Conservation (phyloP, 805 yeast species). For the Sugiyamaella marilandica region DNA sequence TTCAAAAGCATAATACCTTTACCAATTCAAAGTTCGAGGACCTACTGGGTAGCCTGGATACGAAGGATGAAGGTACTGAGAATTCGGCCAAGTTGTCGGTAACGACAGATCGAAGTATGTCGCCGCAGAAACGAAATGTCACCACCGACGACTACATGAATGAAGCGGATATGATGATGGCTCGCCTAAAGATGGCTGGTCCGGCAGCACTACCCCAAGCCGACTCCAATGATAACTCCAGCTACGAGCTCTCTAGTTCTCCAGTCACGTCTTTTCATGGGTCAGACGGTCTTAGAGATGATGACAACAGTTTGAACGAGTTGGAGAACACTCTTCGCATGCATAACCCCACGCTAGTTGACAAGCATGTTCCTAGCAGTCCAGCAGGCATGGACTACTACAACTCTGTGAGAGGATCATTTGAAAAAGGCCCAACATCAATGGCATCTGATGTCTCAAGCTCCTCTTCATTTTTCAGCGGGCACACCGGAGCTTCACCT, state of each 20-base stretch:
- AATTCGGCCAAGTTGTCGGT: background rate
- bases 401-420: constrained; percentile 12
- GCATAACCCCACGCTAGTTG: constrained; percentile 1
- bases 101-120: background rate
- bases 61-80: constrained; percentile 7
- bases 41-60: constrained; percentile 21
- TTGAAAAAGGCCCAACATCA: constrained; percentile 6
- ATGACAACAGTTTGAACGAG: constrained; percentile 9
- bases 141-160: constrained; percentile 22
- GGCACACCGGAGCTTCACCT: no score
- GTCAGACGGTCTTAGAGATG: constrained; percentile 10
- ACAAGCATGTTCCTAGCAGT: background rate
- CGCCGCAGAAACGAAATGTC: background rate
- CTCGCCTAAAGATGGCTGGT: constrained; percentile 14
- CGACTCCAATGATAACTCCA: background rate
- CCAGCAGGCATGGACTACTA: constrained; percentile 1
- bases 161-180: constrained; percentile 28
- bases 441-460: background rate
- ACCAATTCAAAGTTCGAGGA: constrained; percentile 26
- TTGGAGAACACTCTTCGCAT: constrained; percentile 4
- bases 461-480: no score
- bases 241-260: background rate
- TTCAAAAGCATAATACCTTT: constrained; percentile 27
- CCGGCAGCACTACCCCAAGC: background rate
- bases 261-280: constrained; percentile 3